phyloP scores from a whole-genome alignment of 176 grass and related monocot genomes.

The Miscanthus lutarioriparius region DNA sequence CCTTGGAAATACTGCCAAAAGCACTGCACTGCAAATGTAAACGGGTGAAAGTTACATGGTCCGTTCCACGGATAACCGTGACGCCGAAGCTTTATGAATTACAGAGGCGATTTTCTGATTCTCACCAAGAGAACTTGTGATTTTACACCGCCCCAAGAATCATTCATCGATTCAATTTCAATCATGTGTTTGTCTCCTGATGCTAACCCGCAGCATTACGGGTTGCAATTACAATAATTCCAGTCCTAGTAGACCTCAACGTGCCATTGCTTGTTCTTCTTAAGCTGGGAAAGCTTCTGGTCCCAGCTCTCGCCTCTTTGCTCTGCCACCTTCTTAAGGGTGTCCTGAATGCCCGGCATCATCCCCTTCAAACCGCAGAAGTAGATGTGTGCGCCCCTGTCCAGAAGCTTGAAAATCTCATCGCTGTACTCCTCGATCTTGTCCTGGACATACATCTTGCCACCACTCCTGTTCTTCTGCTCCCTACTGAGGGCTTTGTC shows the following conservation, averaged over 20 bases:
- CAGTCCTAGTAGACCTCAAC: slow-evolving; percentile 80
- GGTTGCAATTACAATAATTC: neutral
- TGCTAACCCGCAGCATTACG: neutral
- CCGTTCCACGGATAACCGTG: slow-evolving; percentile 15
- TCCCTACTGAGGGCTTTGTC: slow-evolving; percentile 89
- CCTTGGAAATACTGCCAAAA: slow-evolving; percentile 1
- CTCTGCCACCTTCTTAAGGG: slow-evolving; percentile 83
- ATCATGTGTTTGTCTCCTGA: neutral
- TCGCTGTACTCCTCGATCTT: slow-evolving; percentile 97
- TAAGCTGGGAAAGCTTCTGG: slow-evolving; percentile 73
- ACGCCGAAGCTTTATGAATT: slow-evolving; percentile 45
- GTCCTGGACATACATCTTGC: slow-evolving; percentile 98
- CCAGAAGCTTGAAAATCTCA: slow-evolving; percentile 89
- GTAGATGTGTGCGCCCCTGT: slow-evolving; percentile 84
- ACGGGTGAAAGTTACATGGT: slow-evolving; percentile 29
- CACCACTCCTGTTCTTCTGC: slow-evolving; percentile 80
- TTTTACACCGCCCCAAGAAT: slow-evolving; percentile 31
- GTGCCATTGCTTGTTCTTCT: slow-evolving; percentile 99
- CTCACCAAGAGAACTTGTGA: neutral
- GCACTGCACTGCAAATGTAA: neutral
- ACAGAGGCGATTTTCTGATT: slow-evolving; percentile 26
- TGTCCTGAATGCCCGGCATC: slow-evolving; percentile 95
- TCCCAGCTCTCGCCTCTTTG: slow-evolving; percentile 96
- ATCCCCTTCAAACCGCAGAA: slow-evolving; percentile 97
- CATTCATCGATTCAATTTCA: neutral